Evolutionary conservation across 306 rosid species (phyloP).

Genomic region (Acmispon strigosus): DNA sequence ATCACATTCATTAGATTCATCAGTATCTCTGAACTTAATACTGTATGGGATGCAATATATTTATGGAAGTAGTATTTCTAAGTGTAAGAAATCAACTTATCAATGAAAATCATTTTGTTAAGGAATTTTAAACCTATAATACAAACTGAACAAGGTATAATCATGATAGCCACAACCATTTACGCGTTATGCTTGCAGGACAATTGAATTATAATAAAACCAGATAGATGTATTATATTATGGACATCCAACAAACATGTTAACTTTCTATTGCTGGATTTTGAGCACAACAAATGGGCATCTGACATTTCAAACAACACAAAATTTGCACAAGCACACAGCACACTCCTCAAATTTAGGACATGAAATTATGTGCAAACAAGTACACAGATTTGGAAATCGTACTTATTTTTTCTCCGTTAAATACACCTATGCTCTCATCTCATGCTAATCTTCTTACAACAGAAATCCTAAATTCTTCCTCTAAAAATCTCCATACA

Average conservation of each 20-base stretch:
- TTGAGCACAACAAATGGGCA: neutral
- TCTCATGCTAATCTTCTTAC: neutral
- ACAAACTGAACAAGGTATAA: neutral
- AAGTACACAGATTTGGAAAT: neutral
- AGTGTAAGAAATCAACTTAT: neutral
- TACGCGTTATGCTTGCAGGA: neutral
- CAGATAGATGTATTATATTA: neutral
- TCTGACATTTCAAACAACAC: neutral
- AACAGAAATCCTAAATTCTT: neutral
- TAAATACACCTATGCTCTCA: neutral
- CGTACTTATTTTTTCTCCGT: neutral
- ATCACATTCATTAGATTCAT: constrained; percentile 15
- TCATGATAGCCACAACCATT: neutral
- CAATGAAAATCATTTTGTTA: neutral
- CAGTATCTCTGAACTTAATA: constrained; percentile 6
- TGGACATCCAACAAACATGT: constrained; percentile 1
- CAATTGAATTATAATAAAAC: neutral
- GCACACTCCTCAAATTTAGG: neutral
- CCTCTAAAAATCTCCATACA: neutral
- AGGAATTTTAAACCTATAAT: neutral
- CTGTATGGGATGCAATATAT: neutral
- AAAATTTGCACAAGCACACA: neutral
- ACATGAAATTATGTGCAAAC: neutral
- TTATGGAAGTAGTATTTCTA: neutral
- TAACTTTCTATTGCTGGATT: neutral